Base-by-base conservation (phyloP, 2,329 filamentous ascomycete species). In the Ascochyta viciae-villosae region DNA sequence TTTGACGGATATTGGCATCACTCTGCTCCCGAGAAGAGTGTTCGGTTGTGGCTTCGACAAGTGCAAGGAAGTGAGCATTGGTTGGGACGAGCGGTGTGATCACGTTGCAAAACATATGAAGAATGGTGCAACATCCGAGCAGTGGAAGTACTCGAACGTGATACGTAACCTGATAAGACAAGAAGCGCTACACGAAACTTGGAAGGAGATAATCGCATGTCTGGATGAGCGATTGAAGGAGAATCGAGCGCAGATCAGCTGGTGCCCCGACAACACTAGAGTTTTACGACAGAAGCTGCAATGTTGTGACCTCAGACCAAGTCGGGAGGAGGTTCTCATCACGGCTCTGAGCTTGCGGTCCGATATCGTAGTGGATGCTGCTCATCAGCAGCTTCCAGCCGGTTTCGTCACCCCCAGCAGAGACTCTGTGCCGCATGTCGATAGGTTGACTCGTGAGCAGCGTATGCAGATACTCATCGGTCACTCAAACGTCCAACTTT, bases 41-140 rank as follows among this genome's bases (percentile, higher is more conserved):
- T 76, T 74, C 54, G 73, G 73, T n/a, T 76, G 74, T 57, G 74
- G 74, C 0, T 76, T 76, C 51, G 69, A 74, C 42, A 74, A 73
- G 35, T 76, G 73, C 48, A 76, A 76, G 63, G 72, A 74, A 37
- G 72, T 76, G 19, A 74, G 71, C 64, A 73, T 73, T 45, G 72
- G 71, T 27, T 76, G 73, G 73, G 73, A 76, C 35, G 73, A 75
- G 51, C 66, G 74, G 42, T 75, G 73, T 55, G 71, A 75, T 50
- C 74, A 76, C 43, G 72, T 76, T 35, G 74, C 73, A 6, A 73
- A 75, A 49, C 73, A 75, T 42, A 75, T 75, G 71, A 74, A 75
- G 58, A 74, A 75, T 22, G 74, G 74, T 19, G 64, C 66, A 13
- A 68, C 63, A 8, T 68, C 66, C 19, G 67, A 73, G 33, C 66